Conservation (phyloP, 352 stramenopile genomes). For the Plasmopara halstedii region DNA sequence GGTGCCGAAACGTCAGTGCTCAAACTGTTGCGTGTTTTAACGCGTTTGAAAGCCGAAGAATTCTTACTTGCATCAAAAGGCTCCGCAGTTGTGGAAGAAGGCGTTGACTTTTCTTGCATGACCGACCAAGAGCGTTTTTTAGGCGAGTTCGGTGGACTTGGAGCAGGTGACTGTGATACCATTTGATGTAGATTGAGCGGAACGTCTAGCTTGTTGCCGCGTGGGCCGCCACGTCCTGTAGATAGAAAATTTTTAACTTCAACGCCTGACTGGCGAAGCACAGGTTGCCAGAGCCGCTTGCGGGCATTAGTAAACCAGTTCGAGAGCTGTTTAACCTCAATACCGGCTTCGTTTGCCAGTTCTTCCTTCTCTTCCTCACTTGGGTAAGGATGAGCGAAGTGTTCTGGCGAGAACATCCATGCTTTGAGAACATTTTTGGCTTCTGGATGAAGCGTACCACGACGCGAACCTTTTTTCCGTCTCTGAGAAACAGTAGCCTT, state of each 20-base stretch:
- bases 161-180: constrained; percentile 35
- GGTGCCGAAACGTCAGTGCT: constrained; percentile 7
- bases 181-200: constrained; percentile 51
- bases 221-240: constrained; percentile 67
- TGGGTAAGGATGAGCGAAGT: constrained; percentile 83
- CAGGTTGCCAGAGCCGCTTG: constrained; percentile 80
- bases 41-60: constrained; percentile 26
- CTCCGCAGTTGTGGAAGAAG: constrained; percentile 5
- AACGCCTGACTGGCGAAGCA: constrained; percentile 79
- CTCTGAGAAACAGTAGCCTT: constrained; percentile 11
- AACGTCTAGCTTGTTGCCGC: constrained; percentile 73
- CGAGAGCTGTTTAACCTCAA: constrained; percentile 85
- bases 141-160: constrained; percentile 30
- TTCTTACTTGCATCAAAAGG: constrained; percentile 23
- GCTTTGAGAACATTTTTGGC: constrained; percentile 84
- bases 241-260: constrained; percentile 87
- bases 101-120: constrained; percentile 20
- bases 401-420: constrained; percentile 86
- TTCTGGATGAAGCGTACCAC: constrained; percentile 73
- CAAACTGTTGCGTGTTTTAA: constrained; percentile 12
- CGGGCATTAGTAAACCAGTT: constrained; percentile 89
- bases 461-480: constrained; percentile 78
- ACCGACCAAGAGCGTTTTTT: constrained; percentile 53
- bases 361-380: constrained; percentile 86
- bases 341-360: constrained; percentile 64